Base-by-base conservation (phyloP, 352 stramenopile species). In the Globisporangium lucens region DNA sequence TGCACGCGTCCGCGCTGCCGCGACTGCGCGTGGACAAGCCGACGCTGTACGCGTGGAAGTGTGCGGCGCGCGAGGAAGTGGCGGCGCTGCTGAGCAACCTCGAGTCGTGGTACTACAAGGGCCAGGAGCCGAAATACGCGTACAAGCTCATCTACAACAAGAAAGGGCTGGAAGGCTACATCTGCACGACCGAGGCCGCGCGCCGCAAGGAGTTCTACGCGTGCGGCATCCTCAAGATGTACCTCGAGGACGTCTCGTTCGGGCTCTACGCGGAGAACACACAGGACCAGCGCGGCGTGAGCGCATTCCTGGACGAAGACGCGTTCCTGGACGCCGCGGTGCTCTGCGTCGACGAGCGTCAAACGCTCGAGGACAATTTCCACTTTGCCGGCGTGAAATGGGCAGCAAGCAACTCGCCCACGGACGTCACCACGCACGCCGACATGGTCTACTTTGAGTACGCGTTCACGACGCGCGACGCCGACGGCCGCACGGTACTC, bases 331-430 rank as follows among this genome's bases (percentile, higher is more conserved):
- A 82, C 61, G 80, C 75, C 46, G 77, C 78, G 0, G 77, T 89
- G 38, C 67, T 90, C 7, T 62, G 75, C 22, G 65, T 82, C 5
- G 56, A 71, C n/a, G 82, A 89, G 70, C 58, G 51, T 0, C 53
- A 73, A 55, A 66, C 75, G n/a, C 58, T 71, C 29, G 72, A 76
- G 0, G 75, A 79, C 38, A 69, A 76, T 61, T 88, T 90, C 68
- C 76, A 76, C 13, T 89, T 88, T 63, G 75, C 76, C 2, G 82
- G 82, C 5, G 74, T 88, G 60, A 87, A 87, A 66, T 90, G 80
- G 80, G 17, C 43, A 2, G 53, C 52, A 12, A 22, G 6, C 12
- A 15, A 24, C 17, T 62, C 53, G 10, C 63, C 63, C 2, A 2
- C 27, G 0, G 63, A 56, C 20, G 52, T 68, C 7, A 20, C 22